Evolutionary conservation across 306 rosid species (phyloP).

Genomic region (Trichosanthes cucumerina): DNA sequence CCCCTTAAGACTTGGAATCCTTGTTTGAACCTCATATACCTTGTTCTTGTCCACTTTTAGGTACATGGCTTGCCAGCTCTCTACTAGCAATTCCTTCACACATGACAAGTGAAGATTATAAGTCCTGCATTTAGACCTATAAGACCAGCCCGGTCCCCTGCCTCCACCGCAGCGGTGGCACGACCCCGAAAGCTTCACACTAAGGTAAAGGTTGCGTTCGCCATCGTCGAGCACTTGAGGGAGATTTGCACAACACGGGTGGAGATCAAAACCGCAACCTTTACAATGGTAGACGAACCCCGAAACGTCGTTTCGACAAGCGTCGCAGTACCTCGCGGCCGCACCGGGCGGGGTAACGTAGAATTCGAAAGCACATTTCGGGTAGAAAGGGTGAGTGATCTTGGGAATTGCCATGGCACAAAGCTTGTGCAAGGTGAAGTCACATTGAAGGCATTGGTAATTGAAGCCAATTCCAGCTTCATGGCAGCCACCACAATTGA

Average conservation of each 20-base stretch:
- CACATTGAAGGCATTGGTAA: slow-evolving; percentile 35
- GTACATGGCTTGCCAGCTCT: slow-evolving; percentile 44
- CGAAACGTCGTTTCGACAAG: slow-evolving; percentile 24
- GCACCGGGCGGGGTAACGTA: slow-evolving; percentile 21
- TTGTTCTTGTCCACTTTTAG: slow-evolving; percentile 34
- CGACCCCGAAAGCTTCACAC: slow-evolving; percentile 22
- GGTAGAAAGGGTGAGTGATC: slow-evolving; percentile 29
- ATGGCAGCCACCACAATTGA: slow-evolving; percentile 45
- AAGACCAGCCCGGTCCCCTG: slow-evolving; percentile 38
- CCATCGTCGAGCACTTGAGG: slow-evolving; percentile 43
- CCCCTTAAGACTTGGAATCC: slow-evolving; percentile 37
- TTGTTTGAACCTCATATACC: slow-evolving; percentile 34
- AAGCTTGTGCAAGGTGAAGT: slow-evolving; percentile 32
- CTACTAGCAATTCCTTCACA: slow-evolving; percentile 43
- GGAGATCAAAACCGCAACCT: slow-evolving; percentile 39
- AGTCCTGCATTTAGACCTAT: slow-evolving; percentile 32
- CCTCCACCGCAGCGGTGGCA: slow-evolving; percentile 43
- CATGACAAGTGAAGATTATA: slow-evolving; percentile 42
- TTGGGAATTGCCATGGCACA: slow-evolving; percentile 30
- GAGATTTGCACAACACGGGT: slow-evolving; percentile 47
- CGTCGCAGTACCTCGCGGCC: slow-evolving; percentile 28
- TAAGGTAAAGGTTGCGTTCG: slow-evolving; percentile 23
- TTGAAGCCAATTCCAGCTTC: slow-evolving; percentile 45
- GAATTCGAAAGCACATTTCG: slow-evolving; percentile 30
- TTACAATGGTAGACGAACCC: slow-evolving; percentile 44